Evolutionary conservation across 2,329 filamentous ascomycete genomes (phyloP).

Genomic region (Colletotrichum eleusines): DNA sequence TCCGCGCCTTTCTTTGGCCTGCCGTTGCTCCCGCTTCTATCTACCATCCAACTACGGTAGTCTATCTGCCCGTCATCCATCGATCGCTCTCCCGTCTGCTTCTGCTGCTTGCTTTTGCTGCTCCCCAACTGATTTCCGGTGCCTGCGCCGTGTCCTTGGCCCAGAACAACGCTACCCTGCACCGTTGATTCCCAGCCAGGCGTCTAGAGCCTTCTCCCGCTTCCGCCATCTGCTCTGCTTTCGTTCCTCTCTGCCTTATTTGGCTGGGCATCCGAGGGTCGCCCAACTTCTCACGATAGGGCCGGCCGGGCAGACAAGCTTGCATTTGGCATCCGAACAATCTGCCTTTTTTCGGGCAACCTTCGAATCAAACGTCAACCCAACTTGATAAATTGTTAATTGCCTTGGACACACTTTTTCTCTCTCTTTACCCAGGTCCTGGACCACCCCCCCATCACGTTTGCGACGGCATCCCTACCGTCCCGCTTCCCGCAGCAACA

Average conservation of each 20-base stretch:
- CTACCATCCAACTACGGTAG: no score
- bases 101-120: constrained; percentile 16
- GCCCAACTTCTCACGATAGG: not conserved
- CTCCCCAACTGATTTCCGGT: constrained; percentile 15
- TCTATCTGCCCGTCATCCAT: constrained; percentile 25
- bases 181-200: constrained; percentile 26
- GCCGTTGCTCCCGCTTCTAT: constrained; percentile 7
- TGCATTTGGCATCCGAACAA: not conserved
- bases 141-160: constrained; percentile 8
- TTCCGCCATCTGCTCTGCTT: not conserved
- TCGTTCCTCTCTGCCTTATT: constrained; percentile 10
- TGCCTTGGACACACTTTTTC: no score
- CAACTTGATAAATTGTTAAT: not conserved
- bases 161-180: constrained; percentile 12
- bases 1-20: constrained; percentile 31
- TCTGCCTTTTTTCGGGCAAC: not conserved
- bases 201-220: constrained; percentile 26
- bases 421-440: constrained; percentile 5
- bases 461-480: constrained; percentile 39
- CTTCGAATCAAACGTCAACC: constrained; percentile 6
- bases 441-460: constrained; percentile 23
- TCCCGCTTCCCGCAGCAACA: constrained; percentile 39
- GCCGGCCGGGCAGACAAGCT: not conserved
- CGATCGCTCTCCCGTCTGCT: constrained; percentile 1
- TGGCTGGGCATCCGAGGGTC: not conserved